Evolutionary conservation across 768 basidiomycete species (phyloP).

Genomic region (Pleurotus djamor): DNA sequence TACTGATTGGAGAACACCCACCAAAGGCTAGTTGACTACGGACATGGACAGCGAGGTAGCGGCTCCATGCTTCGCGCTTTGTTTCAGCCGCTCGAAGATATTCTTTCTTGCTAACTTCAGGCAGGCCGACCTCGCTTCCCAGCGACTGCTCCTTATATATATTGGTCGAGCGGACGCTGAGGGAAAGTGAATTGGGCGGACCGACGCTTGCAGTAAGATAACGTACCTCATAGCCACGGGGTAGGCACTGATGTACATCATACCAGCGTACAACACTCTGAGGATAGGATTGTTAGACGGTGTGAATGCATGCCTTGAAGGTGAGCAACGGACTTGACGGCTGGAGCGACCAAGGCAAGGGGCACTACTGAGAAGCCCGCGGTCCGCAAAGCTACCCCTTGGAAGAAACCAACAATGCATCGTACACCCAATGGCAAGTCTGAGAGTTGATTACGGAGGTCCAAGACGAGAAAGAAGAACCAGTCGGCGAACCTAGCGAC

Average conservation of each 20-base stretch:
- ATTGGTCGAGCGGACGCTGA: constrained; percentile 85
- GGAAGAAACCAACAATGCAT: constrained; percentile 72
- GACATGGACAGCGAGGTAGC: constrained; percentile 77
- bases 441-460: constrained; percentile 75
- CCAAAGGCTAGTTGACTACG: constrained; percentile 90
- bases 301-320: background rate
- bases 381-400: constrained; percentile 81
- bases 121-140: constrained; percentile 64
- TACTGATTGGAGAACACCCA: constrained; percentile 26
- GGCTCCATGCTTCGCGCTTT: constrained; percentile 47
- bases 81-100: constrained; percentile 47
- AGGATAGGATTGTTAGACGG: no score
- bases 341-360: constrained; percentile 74
- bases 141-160: constrained; percentile 93
- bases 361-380: constrained; percentile 81
- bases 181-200: background rate
- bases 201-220: background rate
- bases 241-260: constrained; percentile 91
- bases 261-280: constrained; percentile 52
- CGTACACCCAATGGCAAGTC: constrained; percentile 69
- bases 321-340: constrained; percentile 65
- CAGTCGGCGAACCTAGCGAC: constrained; percentile 70
- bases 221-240: constrained; percentile 77
- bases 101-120: constrained; percentile 34
- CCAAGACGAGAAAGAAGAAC: constrained; percentile 85